Evolutionary conservation across 2,329 filamentous ascomycete genomes (phyloP), one percentile per base, ranked within the genome.

Genomic region (Penicillium sp.): DNA sequence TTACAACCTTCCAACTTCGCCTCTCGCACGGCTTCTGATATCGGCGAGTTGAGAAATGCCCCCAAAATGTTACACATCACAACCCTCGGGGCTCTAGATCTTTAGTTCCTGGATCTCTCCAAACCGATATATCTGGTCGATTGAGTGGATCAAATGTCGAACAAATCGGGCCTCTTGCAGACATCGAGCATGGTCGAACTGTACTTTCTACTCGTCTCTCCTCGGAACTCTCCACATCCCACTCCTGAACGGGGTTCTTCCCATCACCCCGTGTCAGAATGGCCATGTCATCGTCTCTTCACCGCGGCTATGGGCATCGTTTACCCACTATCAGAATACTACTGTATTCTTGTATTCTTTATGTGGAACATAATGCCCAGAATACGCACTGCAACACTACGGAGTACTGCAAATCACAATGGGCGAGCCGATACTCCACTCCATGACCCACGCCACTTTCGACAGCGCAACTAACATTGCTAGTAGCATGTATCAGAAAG

Each of bases 61-160:
- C 31, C 31, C 3, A 36, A 29, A 63, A 66, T 66, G 49, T 64
- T 67, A 67, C 61, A 66, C 52, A 66, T 67, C 65, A 67, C 65
- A 66, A 58, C 52, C 39, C 53, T 53, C 48, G 35, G 25, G 31
- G 31, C 51, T 55, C 50, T 33, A 45, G 53, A 53, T 54, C 39
- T n/a, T 29, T 29, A 49, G 41, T 59, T 42, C 54, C 56, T 58
- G 52, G 60, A 61, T 63, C 57, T 61, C 58, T 62, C 63, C 38
- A 55, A 64, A 60, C 53, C 49, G 63, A 65, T 63, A 57, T 65
- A 62, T 66, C 60, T 56, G 57, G 10, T 47, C 38, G 36, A 42
- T 43, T 19, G 13, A 21, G 58, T 63, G 63, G 60, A 63, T 45
- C 55, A 19, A n/a, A 13, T 4, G 7, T 23, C 9, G 7, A 33